Base-by-base conservation (phyloP, 1,139 yeast species). In the Kodamaea arcana region DNA sequence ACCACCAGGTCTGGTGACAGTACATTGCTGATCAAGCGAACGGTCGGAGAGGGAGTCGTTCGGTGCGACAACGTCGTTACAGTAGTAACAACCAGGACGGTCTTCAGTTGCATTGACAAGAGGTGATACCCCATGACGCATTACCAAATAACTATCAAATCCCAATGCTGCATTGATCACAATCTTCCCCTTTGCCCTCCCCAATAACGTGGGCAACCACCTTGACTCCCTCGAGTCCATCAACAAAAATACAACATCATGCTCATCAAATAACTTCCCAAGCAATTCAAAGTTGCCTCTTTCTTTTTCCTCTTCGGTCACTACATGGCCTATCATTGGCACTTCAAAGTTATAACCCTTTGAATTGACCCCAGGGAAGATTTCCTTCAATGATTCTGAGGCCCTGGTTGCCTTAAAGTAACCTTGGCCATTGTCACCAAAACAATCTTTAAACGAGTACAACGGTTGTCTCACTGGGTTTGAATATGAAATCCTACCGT, bases 41-140 rank as follows among this genome's bases (percentile, higher is more conserved):
- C 95, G 68, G 51, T 88, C 94, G 0, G 86, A 72, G 13, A 86
- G 62, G 42, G 94, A 83, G 54, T 92, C 96, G 5, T 80, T 67
- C 0, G 99, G 98, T 0, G 97, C 97, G 32, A 88, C 90, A 7
- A 92, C 88, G 54, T 94, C 98, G 54, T 88, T 87, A 58, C 99
- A 92, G 56, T 82, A 92, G 60, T 92, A 92, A 56, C 99, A 92
- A 0, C 99, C 98, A 21, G 90, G 60, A 28, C 82, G 65, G 12
- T 37, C 39, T 2, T 40, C 47, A 14, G 29, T 35, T 6, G 34
- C 45, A 17, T 47, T 48, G 6, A 48, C 34, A 3, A 46, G 34
- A 14, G 45, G 45, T 1, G 37, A 33, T 23, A 69, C 61, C 0
- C 97, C 97, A 57, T 92, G 98, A 44, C 97, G 73, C 92, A 92